Percentiles rank a stretch among this genome's conserved stretches.
Evolutionary conservation across 1,139 yeast genomes (phyloP).

Genomic region (Pichia sp.): DNA sequence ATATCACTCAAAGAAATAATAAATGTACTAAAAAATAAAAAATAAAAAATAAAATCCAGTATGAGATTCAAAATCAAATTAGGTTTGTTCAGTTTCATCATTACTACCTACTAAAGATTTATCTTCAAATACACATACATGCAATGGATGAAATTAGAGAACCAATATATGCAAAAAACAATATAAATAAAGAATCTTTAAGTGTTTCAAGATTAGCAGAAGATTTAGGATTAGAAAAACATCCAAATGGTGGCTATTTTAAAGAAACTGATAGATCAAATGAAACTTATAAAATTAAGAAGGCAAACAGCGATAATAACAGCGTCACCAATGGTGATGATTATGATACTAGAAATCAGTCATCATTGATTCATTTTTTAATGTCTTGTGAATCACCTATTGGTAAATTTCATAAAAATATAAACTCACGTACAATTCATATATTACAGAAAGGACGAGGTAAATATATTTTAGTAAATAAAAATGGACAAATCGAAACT

Average conservation of each 20-base stretch:
- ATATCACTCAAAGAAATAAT: no score
- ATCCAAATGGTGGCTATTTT: conserved; percentile 46
- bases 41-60: neutral
- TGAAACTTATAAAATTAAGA: conserved; percentile 16
- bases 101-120: no score
- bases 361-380: conserved; percentile 41
- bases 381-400: conserved; percentile 41
- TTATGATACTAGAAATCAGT: neutral
- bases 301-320: neutral
- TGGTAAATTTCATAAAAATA: conserved; percentile 41
- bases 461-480: conserved; percentile 41
- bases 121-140: no score
- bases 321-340: neutral
- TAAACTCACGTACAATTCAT: conserved; percentile 41
- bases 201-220: conserved; percentile 15
- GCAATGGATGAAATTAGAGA: conserved; percentile 3
- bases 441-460: conserved; percentile 45
- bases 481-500: conserved; percentile 38
- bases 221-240: conserved; percentile 31
- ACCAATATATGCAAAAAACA: conserved; percentile 18
- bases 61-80: neutral
- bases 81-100: neutral
- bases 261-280: conserved; percentile 43
- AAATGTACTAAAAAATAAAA: no score
- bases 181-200: conserved; percentile 6